A percentile compares a stretch with the other conserved stretches of the same genome.
phyloP scores from a whole-genome alignment of 495 filamentous ascomycete species.

The Glonium stellatum region DNA sequence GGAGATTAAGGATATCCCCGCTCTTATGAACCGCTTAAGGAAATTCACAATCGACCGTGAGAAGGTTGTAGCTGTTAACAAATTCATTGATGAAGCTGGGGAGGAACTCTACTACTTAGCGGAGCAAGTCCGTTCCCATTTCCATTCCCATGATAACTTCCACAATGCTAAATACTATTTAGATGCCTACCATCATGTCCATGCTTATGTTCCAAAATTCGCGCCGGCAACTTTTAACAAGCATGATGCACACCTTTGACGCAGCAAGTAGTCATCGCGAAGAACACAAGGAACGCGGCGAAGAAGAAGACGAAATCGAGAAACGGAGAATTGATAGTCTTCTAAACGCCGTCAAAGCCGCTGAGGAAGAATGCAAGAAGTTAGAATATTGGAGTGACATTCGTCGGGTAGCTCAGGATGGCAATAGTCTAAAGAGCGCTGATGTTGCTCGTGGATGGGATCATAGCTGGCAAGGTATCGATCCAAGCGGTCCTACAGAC shows the following conservation, averaged over 20 bases:
- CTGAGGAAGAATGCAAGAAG: slow-evolving; percentile 59
- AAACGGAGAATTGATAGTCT: slow-evolving; percentile 47
- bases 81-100: slow-evolving; percentile 69
- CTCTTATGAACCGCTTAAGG: slow-evolving; percentile 58
- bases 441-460: slow-evolving; percentile 30
- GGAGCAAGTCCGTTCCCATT: slow-evolving; percentile 44
- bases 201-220: slow-evolving; percentile 86
- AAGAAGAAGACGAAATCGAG: slow-evolving; percentile 27
- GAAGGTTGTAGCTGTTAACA: slow-evolving; percentile 72
- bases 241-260: slow-evolving; percentile 58
- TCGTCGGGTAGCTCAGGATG: slow-evolving; percentile 51
- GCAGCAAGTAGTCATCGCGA: slow-evolving; percentile 38
- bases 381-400: slow-evolving; percentile 74
- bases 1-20: slow-evolving; percentile 55
- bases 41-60: slow-evolving; percentile 75
- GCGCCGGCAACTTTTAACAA: slow-evolving; percentile 63
- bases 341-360: slow-evolving; percentile 50
- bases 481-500: slow-evolving; percentile 23
- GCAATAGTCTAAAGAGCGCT: slow-evolving; percentile 43
- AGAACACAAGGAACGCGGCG: slow-evolving; percentile 25
- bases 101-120: slow-evolving; percentile 75
- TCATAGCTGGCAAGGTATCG: slow-evolving; percentile 21
- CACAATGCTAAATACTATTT: slow-evolving; percentile 13
- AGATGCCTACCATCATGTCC: slow-evolving; percentile 78
- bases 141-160: neutral